These are phyloP conservation scores for Penicillium cosmopolitanum DNA, from an alignment of 495 filamentous ascomycete genomes.

Conservation along the genomic window DNA sequence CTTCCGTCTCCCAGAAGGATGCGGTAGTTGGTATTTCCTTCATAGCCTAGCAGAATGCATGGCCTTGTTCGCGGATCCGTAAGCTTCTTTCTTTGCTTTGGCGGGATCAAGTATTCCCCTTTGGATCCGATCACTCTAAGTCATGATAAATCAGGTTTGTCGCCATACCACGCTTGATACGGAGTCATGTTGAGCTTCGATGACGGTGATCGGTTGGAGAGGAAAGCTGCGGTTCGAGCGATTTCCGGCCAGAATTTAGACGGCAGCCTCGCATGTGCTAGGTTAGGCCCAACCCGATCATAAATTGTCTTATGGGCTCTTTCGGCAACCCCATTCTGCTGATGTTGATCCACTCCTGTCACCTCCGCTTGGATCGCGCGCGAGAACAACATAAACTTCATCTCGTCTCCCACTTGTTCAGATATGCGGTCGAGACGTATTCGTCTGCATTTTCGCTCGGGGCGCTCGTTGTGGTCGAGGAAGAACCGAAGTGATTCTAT, in stretches of 20 bases:
- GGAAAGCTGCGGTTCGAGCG: slow-evolving; percentile 23
- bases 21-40: slow-evolving; percentile 30
- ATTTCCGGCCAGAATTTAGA: slow-evolving; percentile 30
- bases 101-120: slow-evolving; percentile 21
- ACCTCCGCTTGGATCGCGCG: slow-evolving; percentile 23
- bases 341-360: slow-evolving; percentile 22
- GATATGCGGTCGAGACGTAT: slow-evolving; percentile 24
- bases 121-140: too few species aligned
- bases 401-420: slow-evolving; percentile 26
- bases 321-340: slow-evolving; percentile 32
- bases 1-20: slow-evolving; percentile 29
- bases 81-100: slow-evolving; percentile 30
- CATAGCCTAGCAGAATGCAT: slow-evolving; percentile 27
- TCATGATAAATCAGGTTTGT: too few species aligned
- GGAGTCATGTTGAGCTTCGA: slow-evolving; percentile 28
- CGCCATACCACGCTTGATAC: too few species aligned
- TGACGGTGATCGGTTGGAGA: slow-evolving; percentile 26
- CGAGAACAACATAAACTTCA: slow-evolving; percentile 25
- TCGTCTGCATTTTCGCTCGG: slow-evolving; percentile 23
- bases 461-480: slow-evolving; percentile 26
- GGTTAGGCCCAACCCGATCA: slow-evolving; percentile 17
- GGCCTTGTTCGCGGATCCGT: slow-evolving; percentile 24
- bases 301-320: too few species aligned
- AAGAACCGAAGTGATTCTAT: slow-evolving; percentile 24
- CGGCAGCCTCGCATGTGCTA: slow-evolving; percentile 21